phyloP scores from a whole-genome alignment of 345 rosid genomes.

The Geranium rotundifolium region DNA sequence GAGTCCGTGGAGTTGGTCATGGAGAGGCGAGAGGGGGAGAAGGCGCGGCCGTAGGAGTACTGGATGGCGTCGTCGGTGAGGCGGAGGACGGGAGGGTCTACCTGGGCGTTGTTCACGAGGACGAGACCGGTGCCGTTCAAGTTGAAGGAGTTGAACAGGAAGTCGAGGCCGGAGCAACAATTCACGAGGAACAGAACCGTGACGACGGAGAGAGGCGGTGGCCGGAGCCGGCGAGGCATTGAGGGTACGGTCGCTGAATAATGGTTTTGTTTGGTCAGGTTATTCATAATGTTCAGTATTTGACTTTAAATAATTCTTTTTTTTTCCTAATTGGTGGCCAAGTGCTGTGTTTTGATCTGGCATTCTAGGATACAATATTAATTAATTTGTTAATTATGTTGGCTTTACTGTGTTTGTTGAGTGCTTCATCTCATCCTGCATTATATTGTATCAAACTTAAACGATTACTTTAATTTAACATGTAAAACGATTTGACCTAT shows the following conservation, averaged over 20 bases:
- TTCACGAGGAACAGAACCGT: conserved; percentile 11
- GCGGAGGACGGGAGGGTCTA: conserved; percentile 46
- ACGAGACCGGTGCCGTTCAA: conserved; percentile 31
- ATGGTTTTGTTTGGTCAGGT: not conserved
- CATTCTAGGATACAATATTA: too few relatives aligned
- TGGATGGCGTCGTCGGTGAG: conserved; percentile 56
- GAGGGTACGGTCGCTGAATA: not conserved
- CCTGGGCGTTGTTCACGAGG: conserved; percentile 48
- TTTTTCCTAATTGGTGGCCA: too few relatives aligned
- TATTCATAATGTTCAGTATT: too few relatives aligned
- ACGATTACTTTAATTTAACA: too few relatives aligned
- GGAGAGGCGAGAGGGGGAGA: conserved; percentile 37
- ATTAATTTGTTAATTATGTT: too few relatives aligned
- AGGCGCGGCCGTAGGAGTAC: conserved; percentile 50
- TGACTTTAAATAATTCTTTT: too few relatives aligned
- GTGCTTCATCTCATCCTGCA: too few relatives aligned
- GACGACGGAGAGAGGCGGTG: conserved; percentile 1
- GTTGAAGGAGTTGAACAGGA: conserved; percentile 55
- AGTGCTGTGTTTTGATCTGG: too few relatives aligned
- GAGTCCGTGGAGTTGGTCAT: conserved; percentile 44
- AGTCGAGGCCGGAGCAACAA: conserved; percentile 27
- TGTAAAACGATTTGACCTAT: too few relatives aligned
- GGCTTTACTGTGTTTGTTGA: too few relatives aligned
- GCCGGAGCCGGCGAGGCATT: not conserved
- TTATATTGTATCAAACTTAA: too few relatives aligned